Base-by-base conservation (phyloP, 345 rosid genomes). In the Syzygium grande region DNA sequence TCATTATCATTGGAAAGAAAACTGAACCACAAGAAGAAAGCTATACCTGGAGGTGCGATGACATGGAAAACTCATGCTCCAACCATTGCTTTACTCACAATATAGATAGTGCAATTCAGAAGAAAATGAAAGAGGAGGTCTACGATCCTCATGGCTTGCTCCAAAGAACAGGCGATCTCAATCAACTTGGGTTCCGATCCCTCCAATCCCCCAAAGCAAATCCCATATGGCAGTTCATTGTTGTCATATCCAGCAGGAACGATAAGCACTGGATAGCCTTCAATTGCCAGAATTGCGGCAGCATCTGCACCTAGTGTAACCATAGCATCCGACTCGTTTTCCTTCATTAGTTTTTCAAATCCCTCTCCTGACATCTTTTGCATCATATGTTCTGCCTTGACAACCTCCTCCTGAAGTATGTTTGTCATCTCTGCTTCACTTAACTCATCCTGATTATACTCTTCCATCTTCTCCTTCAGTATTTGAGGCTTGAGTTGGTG, bases 151-250 rank as follows among this genome's bases (percentile, higher is more conserved):
- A 85, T 78, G 65, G 88, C 85, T 43, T 78, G 88, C 63, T 87
- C 88, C 17, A 93, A 93, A 14, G 65, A 87, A 59, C 89, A 93
- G 51, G 95, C 93, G 29, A 92, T 88, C 89, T 63, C 77, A 63
- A 23, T 63, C 29, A 63, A 29, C 27, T 23, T 12, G 34, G 77
- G 77, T 29, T 63, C 77, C 77, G 77, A 63, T 63, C 77, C 77
- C 77, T 29, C 23, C 77, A 23, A 63, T 63, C 10, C 30, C 34
- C 77, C 77, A 63, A 63, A 90, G 25, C 84, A 87, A 25, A 93
- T 86, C 17, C 95, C 95, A 29, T 89, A 87, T 23, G 89, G 92
- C 89, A 4, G 46, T 43, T 7, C 46, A 43, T 43, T 43, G 46
- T 43, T 43, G 46, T 43, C 46, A 43, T 43, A 63, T 23, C 92